These are phyloP conservation scores for Paraphaeosphaeria sporulosa DNA, from an alignment of 2,329 filamentous ascomycete species.

Conservation along the genomic window DNA sequence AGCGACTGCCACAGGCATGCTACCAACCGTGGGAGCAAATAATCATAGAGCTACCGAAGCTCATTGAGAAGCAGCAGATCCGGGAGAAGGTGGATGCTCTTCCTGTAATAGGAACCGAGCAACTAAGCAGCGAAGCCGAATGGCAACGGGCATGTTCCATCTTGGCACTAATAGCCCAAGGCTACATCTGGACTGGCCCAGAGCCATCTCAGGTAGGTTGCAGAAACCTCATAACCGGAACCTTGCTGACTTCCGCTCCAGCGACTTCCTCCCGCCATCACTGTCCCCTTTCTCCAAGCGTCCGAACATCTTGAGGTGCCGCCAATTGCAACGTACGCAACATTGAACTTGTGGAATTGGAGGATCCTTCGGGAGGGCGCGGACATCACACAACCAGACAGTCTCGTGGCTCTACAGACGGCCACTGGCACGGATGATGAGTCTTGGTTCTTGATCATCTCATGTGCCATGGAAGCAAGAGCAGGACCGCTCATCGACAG, in stretches of 20 bases:
- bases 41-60: constrained; percentile 74
- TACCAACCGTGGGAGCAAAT: constrained; percentile 90
- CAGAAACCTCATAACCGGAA: background rate
- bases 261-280: constrained; percentile 41
- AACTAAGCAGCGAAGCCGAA: constrained; percentile 78
- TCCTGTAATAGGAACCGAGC: constrained; percentile 75
- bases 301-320: constrained; percentile 43
- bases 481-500: constrained; percentile 56
- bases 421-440: constrained; percentile 46
- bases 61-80: constrained; percentile 78
- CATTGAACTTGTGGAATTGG: constrained; percentile 47
- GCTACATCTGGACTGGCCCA: constrained; percentile 81
- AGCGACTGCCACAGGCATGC: constrained; percentile 78
- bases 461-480: constrained; percentile 61
- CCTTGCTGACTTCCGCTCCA: constrained; percentile 23
- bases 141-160: constrained; percentile 82
- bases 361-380: constrained; percentile 25
- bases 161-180: constrained; percentile 75
- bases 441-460: constrained; percentile 59
- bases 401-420: constrained; percentile 38
- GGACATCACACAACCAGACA: constrained; percentile 39
- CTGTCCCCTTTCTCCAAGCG: constrained; percentile 37
- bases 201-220: constrained; percentile 69
- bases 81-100: constrained; percentile 75
- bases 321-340: constrained; percentile 45